Conservation (phyloP, 2,329 filamentous ascomycete genomes). For the Venturia carpophila region DNA sequence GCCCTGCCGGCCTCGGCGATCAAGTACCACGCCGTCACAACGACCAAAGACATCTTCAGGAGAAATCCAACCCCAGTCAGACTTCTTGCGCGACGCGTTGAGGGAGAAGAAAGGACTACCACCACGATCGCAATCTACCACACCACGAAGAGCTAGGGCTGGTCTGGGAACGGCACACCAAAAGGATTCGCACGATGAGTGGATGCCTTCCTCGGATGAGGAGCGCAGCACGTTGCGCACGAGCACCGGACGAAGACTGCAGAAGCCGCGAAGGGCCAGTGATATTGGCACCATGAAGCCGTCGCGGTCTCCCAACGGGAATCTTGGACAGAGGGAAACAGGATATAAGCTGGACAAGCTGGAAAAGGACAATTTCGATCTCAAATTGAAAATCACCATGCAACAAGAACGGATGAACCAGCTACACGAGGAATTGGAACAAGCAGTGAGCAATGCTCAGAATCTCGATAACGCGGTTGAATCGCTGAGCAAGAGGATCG, state of each 20-base stretch:
- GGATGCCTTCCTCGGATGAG: slow-evolving; percentile 17
- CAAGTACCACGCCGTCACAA: slow-evolving; percentile 10
- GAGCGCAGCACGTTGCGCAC: background rate
- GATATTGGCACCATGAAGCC: slow-evolving; percentile 11
- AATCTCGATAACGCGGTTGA: slow-evolving; percentile 12
- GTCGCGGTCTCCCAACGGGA: slow-evolving; percentile 2
- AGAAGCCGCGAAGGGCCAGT: slow-evolving; percentile 14
- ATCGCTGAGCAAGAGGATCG: slow-evolving; percentile 2
- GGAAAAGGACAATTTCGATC: slow-evolving; percentile 19
- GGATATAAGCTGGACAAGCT: slow-evolving; percentile 17
- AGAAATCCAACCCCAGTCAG: slow-evolving; percentile 18
- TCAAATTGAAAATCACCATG: slow-evolving; percentile 18
- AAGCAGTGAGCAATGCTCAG: background rate
- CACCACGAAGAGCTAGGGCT: slow-evolving; percentile 11
- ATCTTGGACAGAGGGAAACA: slow-evolving; percentile 15
- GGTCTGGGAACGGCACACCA: background rate
- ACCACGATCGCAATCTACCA: slow-evolving; percentile 17
- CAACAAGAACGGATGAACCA: slow-evolving; percentile 16
- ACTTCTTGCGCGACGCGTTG: slow-evolving; percentile 19
- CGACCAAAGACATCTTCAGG: slow-evolving; percentile 18
- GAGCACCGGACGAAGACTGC: slow-evolving; percentile 7
- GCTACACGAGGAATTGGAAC: slow-evolving; percentile 16
- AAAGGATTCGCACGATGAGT: slow-evolving; percentile 15
- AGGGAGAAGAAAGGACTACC: slow-evolving; percentile 18
- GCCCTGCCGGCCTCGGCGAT: slow-evolving; percentile 7